Evolutionary conservation across 305 asterid species (phyloP), one percentile per base, ranked within the genome.

Genomic region (Fraxinus albicans): DNA sequence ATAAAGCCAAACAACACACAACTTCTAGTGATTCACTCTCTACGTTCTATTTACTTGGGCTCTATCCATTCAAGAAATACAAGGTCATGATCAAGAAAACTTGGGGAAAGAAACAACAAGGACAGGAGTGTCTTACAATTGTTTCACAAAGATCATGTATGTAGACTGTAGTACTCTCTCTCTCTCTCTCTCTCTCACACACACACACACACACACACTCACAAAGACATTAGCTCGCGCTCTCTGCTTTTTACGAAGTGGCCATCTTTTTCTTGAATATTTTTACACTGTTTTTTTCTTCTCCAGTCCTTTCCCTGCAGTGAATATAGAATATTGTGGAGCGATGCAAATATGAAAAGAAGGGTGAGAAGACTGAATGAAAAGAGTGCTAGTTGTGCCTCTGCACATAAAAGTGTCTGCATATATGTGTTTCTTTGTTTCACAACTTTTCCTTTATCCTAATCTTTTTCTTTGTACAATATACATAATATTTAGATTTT

Each of bases 191-290:
- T 38, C 44, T 38, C 69, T 76, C 79, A 34, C 76, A 38, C 63
- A 12, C 70, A 58, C 83, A 8, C 82, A n/a, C 58, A 65, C 83
- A 73, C 80, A 36, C 77, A 36, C 8, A 40, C 21, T 1, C 19
- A 0, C 0, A 35, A 33, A n/a, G 31, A 70, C 35, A 47, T 6
- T 31, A 67, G 40, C 85, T 63, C 15, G 33, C 73, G 27, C 73
- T 63, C 73, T 63, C 33, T 23, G 70, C 29, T 69, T 87, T 80
- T 60, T 73, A 69, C 81, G 83, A 83, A 84, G 90, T 67, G 8
- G 76, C 79, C 80, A 83, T 86, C 85, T 85, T 87, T 81, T 76
- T 76, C 83, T 85, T 79, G 91, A 88, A 88, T 83, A 88, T 84
- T 88, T 88, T 85, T 78, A 88, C 88, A 85, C 83, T 21, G 79